Conservation (phyloP, 1,284 basidiomycete species). For the Trichosporon faecale region DNA sequence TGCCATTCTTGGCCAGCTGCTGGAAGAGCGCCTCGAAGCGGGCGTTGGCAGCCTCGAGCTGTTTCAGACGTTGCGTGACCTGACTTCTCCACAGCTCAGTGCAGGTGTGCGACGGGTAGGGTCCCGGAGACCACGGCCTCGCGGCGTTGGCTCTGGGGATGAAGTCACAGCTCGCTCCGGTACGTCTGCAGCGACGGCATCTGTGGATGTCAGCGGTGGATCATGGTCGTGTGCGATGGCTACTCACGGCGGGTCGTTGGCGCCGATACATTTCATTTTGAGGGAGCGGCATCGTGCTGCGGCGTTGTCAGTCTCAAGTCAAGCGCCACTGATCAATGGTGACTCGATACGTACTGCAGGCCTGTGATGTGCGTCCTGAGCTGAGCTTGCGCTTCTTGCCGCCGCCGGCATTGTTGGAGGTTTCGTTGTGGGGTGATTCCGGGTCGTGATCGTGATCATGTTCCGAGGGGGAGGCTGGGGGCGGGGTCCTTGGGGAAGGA, state of each 20-base stretch:
- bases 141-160: conserved; percentile 28
- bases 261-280: conserved; percentile 32
- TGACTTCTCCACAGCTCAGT: conserved; percentile 29
- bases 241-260: conserved; percentile 24
- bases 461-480: background rate
- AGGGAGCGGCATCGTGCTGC: conserved; percentile 25
- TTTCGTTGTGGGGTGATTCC: background rate
- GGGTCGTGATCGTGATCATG: background rate
- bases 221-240: background rate
- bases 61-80: conserved; percentile 23
- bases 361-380: conserved; percentile 25
- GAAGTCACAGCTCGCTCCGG: conserved; percentile 27
- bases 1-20: conserved; percentile 7
- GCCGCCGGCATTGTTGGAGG: background rate
- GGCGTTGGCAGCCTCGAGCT: conserved; percentile 21
- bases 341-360: conserved; percentile 23
- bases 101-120: conserved; percentile 26
- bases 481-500: background rate
- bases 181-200: conserved; percentile 25
- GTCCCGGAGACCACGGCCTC: conserved; percentile 20
- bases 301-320: background rate
- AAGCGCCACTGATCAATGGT: background rate
- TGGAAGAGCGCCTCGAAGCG: conserved; percentile 19
- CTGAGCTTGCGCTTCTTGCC: conserved; percentile 23
- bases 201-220: conserved; percentile 9